A percentile compares a stretch with the other conserved stretches of the same genome.
These are phyloP conservation scores for Microbotryum intermedium DNA, from an alignment of 1,284 basidiomycete genomes.

Conservation along the genomic window DNA sequence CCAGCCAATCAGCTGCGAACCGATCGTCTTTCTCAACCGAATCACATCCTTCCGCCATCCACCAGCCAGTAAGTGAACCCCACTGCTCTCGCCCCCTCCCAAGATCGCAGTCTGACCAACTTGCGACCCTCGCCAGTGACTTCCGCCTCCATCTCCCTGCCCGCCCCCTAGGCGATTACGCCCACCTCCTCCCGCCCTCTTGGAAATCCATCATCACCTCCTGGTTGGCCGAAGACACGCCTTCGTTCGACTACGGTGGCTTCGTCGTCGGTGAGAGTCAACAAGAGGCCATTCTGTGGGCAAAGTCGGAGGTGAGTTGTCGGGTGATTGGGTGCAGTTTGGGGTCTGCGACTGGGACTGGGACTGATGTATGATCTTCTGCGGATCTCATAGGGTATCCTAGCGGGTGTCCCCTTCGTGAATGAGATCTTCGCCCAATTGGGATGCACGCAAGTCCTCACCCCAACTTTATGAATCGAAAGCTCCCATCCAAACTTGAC, in stretches of 20 bases:
- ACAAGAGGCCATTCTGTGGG: constrained; percentile 79
- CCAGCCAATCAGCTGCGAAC: not conserved
- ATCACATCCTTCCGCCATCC: too few species aligned
- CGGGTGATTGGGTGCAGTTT: not conserved
- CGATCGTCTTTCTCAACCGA: not conserved
- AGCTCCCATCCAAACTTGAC: not conserved
- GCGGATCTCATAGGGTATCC: constrained; percentile 52
- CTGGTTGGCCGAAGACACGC: constrained; percentile 91
- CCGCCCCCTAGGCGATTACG: constrained; percentile 32
- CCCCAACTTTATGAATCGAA: not conserved
- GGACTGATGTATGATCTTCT: not conserved
- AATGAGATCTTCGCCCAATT: constrained; percentile 85
- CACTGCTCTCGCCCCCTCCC: too few species aligned
- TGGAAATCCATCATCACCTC: constrained; percentile 72
- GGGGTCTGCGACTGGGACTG: not conserved
- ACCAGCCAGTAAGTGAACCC: not conserved
- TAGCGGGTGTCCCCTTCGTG: constrained; percentile 94
- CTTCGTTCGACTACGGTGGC: constrained; percentile 94
- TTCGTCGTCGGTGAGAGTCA: constrained; percentile 89
- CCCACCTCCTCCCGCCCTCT: constrained; percentile 72
- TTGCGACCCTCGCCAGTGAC: not conserved
- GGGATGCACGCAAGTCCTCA: constrained; percentile 66
- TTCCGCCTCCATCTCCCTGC: not conserved
- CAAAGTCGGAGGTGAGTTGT: constrained; percentile 53
- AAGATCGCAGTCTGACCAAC: too few species aligned